Percentiles rank a stretch among this genome's conserved stretches.
These are phyloP conservation scores for Epichloe bromicola DNA, from an alignment of 2,329 filamentous ascomycete species.

Conservation along the genomic window DNA sequence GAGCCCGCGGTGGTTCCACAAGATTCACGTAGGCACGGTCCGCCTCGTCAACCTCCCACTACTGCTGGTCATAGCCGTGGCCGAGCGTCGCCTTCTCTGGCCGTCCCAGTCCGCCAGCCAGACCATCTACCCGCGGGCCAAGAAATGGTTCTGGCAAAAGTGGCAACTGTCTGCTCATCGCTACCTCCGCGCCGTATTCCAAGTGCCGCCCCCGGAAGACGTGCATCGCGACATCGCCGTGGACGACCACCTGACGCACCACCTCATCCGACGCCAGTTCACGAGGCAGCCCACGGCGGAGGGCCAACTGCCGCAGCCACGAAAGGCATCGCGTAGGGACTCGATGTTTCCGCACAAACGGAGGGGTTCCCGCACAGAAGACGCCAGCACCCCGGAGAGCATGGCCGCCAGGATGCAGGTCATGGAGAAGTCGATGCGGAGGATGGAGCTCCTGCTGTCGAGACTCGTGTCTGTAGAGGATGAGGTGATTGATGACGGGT, in stretches of 20 bases:
- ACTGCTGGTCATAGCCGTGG: slow-evolving; percentile 54
- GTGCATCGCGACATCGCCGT: slow-evolving; percentile 43
- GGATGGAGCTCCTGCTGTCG: slow-evolving; percentile 35
- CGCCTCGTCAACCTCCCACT: slow-evolving; percentile 64
- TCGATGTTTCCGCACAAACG: slow-evolving; percentile 43
- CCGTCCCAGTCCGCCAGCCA: slow-evolving; percentile 12
- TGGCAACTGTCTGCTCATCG: slow-evolving; percentile 58
- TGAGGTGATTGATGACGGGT: slow-evolving; percentile 13
- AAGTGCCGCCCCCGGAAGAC: slow-evolving; percentile 52
- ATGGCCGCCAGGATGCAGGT: slow-evolving; percentile 30
- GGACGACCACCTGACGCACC: slow-evolving; percentile 45
- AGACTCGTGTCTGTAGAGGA: slow-evolving; percentile 22
- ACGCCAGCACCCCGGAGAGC: slow-evolving; percentile 28
- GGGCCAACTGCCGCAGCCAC: slow-evolving; percentile 11
- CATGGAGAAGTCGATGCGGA: slow-evolving; percentile 36
- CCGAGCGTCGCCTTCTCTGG: slow-evolving; percentile 61
- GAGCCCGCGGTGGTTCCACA: slow-evolving; percentile 78
- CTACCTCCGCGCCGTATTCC: slow-evolving; percentile 61
- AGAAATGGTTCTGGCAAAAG: slow-evolving; percentile 49
- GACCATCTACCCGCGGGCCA: slow-evolving; percentile 13
- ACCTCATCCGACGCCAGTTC: slow-evolving; percentile 46
- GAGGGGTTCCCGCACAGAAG: slow-evolving; percentile 33
- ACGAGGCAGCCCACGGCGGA: slow-evolving; percentile 30
- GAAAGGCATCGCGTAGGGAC: slow-evolving; percentile 34
- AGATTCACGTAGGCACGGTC: slow-evolving; percentile 69